Evolutionary conservation across 139 green algal genomes (phyloP).

Genomic region (Picochlorum sp.): DNA sequence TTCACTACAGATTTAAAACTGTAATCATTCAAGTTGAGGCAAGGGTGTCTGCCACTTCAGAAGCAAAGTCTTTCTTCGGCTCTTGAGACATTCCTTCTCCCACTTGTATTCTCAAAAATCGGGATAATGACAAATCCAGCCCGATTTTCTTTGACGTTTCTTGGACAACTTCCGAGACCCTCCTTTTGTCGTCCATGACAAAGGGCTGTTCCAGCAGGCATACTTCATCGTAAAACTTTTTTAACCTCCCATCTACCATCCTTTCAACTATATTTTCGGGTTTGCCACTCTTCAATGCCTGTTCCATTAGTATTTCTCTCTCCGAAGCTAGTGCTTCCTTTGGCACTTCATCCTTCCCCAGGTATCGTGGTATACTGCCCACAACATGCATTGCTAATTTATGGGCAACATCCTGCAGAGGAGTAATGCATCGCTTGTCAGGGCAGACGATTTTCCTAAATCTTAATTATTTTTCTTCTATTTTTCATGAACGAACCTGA

Average conservation of each 20-base stretch:
- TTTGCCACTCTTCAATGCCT: conserved; percentile 47
- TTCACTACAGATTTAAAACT: too few species aligned
- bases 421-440: not conserved
- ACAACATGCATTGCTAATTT: conserved; percentile 63
- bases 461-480: too few species aligned
- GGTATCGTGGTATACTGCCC: conserved; percentile 43
- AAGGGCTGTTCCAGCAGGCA: conserved; percentile 72
- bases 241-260: conserved; percentile 68
- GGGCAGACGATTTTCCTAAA: not conserved
- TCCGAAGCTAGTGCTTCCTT: conserved; percentile 39
- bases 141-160: not conserved
- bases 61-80: conserved; percentile 42
- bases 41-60: conserved; percentile 44
- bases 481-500: too few species aligned
- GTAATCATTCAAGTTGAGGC: not conserved
- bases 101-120: conserved; percentile 36
- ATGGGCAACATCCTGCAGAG: conserved; percentile 33
- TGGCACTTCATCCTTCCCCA: conserved; percentile 33
- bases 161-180: conserved; percentile 14
- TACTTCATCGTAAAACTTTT: conserved; percentile 53
- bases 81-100: conserved; percentile 51
- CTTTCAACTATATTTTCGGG: conserved; percentile 62
- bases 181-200: conserved; percentile 57
- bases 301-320: conserved; percentile 27
- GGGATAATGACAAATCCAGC: not conserved